Conservation (phyloP, 768 basidiomycete species). For the Austroboletus festivus region DNA sequence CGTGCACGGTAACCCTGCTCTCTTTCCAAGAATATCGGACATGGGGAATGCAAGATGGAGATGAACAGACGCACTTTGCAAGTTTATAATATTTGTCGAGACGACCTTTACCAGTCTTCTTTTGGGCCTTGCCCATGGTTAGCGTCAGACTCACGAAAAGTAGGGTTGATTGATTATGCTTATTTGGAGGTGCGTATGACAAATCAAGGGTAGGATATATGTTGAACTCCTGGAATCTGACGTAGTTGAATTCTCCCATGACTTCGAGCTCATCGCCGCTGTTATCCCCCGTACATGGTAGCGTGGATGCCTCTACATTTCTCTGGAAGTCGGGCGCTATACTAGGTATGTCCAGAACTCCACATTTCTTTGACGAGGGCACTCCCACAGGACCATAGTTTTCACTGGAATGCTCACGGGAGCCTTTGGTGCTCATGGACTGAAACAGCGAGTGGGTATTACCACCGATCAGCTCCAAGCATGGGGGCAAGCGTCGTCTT, state of each 20-base stretch:
- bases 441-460: constrained; percentile 45
- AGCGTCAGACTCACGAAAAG: too few relatives aligned
- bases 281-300: constrained; percentile 13
- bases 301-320: constrained; percentile 18
- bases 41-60: constrained; percentile 2
- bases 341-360: constrained; percentile 32
- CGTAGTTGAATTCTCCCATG: constrained; percentile 13
- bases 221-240: too few relatives aligned
- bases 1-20: constrained; percentile 99
- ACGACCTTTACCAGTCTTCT: constrained; percentile 95
- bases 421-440: constrained; percentile 68
- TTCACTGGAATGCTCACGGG: constrained; percentile 54
- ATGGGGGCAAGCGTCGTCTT: constrained; percentile 63
- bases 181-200: constrained; percentile 9
- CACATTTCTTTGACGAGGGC: not conserved
- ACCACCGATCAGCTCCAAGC: constrained; percentile 51
- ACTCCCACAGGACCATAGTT: constrained; percentile 24
- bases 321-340: constrained; percentile 44
- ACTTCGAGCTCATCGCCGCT: constrained; percentile 28
- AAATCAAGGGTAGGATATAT: not conserved
- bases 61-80: constrained; percentile 58
- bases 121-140: constrained; percentile 74
- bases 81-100: constrained; percentile 97
- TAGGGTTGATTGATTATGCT: constrained; percentile 10
- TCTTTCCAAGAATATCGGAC: constrained; percentile 43